phyloP scores from a whole-genome alignment of 2,329 filamentous ascomycete species.

The Xylaria hypoxylon region DNA sequence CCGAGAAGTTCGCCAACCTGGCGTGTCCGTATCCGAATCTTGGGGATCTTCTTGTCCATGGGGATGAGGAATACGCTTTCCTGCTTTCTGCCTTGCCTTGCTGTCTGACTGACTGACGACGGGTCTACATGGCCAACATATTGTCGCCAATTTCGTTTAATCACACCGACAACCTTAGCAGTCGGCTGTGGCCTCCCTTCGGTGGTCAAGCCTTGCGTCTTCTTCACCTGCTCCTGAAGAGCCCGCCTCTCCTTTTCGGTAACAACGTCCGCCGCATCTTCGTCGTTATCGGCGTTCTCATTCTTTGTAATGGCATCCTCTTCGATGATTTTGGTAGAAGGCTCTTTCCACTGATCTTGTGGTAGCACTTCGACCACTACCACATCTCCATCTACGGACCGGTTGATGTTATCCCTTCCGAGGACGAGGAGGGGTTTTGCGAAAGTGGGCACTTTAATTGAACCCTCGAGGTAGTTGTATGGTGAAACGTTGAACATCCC shows the following conservation, averaged over 20 bases:
- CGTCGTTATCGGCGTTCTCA: conserved; percentile 91
- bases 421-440: conserved; percentile 88
- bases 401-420: conserved; percentile 95
- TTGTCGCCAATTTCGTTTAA: conserved; percentile 97
- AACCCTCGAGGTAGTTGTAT: conserved; percentile 97
- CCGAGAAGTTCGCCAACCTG: conserved; percentile 90
- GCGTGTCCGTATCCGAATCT: conserved; percentile 91
- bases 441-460: conserved; percentile 89
- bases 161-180: conserved; percentile 88
- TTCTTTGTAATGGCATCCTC: conserved; percentile 92
- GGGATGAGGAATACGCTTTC: conserved; percentile 95
- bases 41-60: conserved; percentile 98
- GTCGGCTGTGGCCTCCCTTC: conserved; percentile 90
- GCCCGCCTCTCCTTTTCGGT: conserved; percentile 87
- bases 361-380: conserved; percentile 94
- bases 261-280: conserved; percentile 80
- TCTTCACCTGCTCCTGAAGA: conserved; percentile 90
- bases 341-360: conserved; percentile 95
- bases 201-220: conserved; percentile 78
- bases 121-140: conserved; percentile 96
- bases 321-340: conserved; percentile 94
- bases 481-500: conserved; percentile 95
- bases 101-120: conserved; percentile 79
- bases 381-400: conserved; percentile 89
- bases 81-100: conserved; percentile 82